phyloP scores from a whole-genome alignment of 75 land plant genomes.

The Sequoia sempervirens region DNA sequence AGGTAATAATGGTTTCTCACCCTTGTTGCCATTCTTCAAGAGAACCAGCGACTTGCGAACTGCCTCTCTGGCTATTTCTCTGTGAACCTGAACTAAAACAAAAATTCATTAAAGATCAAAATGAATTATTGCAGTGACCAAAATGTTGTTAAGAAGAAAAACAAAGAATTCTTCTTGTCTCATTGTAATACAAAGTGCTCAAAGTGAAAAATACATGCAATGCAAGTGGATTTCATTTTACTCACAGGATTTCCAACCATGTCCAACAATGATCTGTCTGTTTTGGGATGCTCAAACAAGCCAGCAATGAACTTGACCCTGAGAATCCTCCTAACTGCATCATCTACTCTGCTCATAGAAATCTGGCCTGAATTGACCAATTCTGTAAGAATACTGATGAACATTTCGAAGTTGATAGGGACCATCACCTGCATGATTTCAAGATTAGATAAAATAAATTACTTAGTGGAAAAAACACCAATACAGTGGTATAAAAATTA shows the following conservation, averaged over 20 bases:
- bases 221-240: background rate
- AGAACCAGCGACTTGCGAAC: slow-evolving; percentile 80
- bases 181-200: background rate
- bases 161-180: background rate
- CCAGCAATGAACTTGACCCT: slow-evolving; percentile 77
- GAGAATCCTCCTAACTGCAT: slow-evolving; percentile 77
- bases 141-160: background rate
- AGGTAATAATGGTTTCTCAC: slow-evolving; percentile 54
- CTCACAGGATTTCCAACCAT: slow-evolving; percentile 36
- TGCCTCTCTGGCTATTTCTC: slow-evolving; percentile 66
- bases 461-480: background rate
- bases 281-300: slow-evolving; percentile 69
- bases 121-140: background rate
- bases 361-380: slow-evolving; percentile 61
- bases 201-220: slow-evolving; percentile 1
- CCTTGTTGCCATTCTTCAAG: slow-evolving; percentile 69
- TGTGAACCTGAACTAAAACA: slow-evolving; percentile 33
- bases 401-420: slow-evolving; percentile 53
- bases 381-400: slow-evolving; percentile 45
- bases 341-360: slow-evolving; percentile 61
- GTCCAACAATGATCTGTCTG: slow-evolving; percentile 42
- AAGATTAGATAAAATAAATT: background rate
- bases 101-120: background rate
- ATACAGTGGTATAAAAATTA: background rate
- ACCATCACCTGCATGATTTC: slow-evolving; percentile 62